Percentiles rank a stretch among this genome's conserved stretches.
These are phyloP conservation scores for Hypomyces perniciosus DNA, from an alignment of 2,329 filamentous ascomycete species.

Conservation along the genomic window DNA sequence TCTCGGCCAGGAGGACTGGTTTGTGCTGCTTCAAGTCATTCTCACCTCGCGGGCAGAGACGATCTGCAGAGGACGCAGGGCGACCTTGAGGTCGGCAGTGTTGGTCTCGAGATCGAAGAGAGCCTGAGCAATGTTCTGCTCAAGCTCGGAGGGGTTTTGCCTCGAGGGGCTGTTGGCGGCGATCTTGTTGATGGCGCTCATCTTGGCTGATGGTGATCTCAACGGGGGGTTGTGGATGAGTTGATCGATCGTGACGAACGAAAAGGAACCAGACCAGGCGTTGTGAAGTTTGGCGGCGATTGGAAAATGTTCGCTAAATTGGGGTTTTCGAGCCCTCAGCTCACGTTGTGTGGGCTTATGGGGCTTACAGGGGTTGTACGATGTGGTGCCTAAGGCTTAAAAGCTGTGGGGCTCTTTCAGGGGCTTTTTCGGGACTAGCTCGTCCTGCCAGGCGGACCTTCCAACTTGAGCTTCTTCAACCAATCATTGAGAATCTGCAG, in stretches of 20 bases:
- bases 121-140: conserved; percentile 93
- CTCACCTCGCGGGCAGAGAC: conserved; percentile 99
- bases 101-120: conserved; percentile 99
- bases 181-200: conserved; percentile 88
- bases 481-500: background rate
- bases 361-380: background rate
- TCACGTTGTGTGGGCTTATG: conserved; percentile 14
- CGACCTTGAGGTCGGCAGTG: conserved; percentile 94
- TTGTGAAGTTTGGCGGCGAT: conserved; percentile 6
- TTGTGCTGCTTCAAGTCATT: conserved; percentile 28
- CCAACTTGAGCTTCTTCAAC: background rate
- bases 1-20: conserved; percentile 15
- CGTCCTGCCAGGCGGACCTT: too few species aligned
- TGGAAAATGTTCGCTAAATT: conserved; percentile 30
- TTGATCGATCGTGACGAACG: conserved; percentile 21
- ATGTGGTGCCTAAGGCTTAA: conserved; percentile 16
- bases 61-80: conserved; percentile 96
- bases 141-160: conserved; percentile 93
- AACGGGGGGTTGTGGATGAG: conserved; percentile 26
- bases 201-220: conserved; percentile 44
- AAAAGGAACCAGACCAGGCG: background rate
- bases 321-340: conserved; percentile 36
- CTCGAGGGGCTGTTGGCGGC: conserved; percentile 93
- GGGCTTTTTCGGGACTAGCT: too few species aligned
- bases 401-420: background rate